Conservation (phyloP, 2,329 filamentous ascomycete species). For the Ceratocystis alfenasii region DNA sequence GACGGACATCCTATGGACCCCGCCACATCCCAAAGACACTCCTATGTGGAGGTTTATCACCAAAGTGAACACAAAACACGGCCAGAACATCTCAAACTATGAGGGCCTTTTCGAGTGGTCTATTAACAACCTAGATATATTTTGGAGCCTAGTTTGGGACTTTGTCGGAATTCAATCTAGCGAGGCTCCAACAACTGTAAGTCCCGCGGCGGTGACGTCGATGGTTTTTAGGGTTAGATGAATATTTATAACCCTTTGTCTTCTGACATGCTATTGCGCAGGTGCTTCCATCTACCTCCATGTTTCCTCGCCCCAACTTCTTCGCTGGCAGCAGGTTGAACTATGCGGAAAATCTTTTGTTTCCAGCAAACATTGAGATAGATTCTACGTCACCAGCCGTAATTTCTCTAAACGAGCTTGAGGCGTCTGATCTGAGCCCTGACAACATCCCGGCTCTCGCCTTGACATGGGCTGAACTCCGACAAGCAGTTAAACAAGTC, state of each 20-base stretch:
- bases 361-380: slow-evolving; percentile 46
- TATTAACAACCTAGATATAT: slow-evolving; percentile 57
- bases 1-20: slow-evolving; percentile 15
- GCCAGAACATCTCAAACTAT: slow-evolving; percentile 52
- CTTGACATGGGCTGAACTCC: slow-evolving; percentile 57
- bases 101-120: slow-evolving; percentile 77
- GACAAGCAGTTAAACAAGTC: slow-evolving; percentile 64
- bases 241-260: neutral
- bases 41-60: slow-evolving; percentile 59
- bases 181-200: slow-evolving; percentile 50
- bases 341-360: slow-evolving; percentile 91
- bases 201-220: slow-evolving; percentile 29
- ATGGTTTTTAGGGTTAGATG: neutral
- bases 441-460: neutral
- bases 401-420: slow-evolving; percentile 54
- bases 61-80: slow-evolving; percentile 55
- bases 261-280: slow-evolving; percentile 28
- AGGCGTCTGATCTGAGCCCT: slow-evolving; percentile 39
- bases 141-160: slow-evolving; percentile 80
- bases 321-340: slow-evolving; percentile 71
- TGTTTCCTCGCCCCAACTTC: slow-evolving; percentile 82
- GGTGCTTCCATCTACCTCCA: slow-evolving; percentile 56
- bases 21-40: slow-evolving; percentile 10
- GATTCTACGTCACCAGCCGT: slow-evolving; percentile 66
- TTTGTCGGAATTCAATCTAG: slow-evolving; percentile 52